Base-by-base conservation (phyloP, 441 rosid genomes). In the Sinapis alba region DNA sequence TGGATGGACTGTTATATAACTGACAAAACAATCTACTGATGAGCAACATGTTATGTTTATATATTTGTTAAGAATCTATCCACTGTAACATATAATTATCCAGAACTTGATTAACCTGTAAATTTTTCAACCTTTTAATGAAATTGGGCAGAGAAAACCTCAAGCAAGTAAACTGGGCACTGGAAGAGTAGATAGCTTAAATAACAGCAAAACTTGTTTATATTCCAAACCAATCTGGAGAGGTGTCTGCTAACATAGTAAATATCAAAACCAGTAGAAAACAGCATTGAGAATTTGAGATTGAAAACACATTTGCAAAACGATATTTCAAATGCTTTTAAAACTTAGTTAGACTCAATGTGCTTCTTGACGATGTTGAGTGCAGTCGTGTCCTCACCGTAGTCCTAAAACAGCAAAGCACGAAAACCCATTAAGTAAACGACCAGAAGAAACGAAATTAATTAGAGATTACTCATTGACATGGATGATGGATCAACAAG, bases 361-460 rank as follows among this genome's bases (percentile, higher is more conserved):
- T 81, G 81, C 71, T 77, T 70, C 79, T 73, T 78, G 28, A 81
- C 75, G 62, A 81, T 73, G 18, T 60, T 73, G 38, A 73, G 75
- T 3, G 83, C 83, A 54, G 80, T 77, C 18, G 81, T 77, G 67
- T 81, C 83, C 57, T 81, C 83, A 12, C 83, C 83, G 41, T 73
- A 81, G 76, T 81, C 83, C 83, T 81, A 76, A 24, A 58, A 72
- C 19, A 54, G 1, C 7, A 13, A 41, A 5, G 13, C 43, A 36
- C 5, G 43, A 0, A 15, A 45, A 2, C 11, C 1, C 19, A 50
- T 18, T 1, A 34, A 51, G 45, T 24, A 30, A 47, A 62, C 23
- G 32, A 30, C 32, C 5, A 32, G 2, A n/a, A 32, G 4, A 1
- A 65, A 74, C 0, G 3, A 12, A 30, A 63, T 0, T 2, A 36